Base-by-base conservation (phyloP, 1,284 basidiomycete genomes). In the Puccinia polysora region DNA sequence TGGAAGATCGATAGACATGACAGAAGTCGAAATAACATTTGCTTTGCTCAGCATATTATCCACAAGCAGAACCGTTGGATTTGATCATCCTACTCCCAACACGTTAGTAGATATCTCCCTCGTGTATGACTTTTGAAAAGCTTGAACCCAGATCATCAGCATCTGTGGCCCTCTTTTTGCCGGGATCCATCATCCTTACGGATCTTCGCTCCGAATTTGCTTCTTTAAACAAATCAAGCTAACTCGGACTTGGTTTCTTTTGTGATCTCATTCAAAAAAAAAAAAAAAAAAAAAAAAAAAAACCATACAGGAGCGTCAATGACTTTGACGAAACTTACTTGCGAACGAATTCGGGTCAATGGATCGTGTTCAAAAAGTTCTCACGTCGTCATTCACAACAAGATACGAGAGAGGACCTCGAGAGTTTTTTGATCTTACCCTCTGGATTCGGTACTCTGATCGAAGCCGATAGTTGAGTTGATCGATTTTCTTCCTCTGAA, bases 271-370 rank as follows among this genome's bases (percentile, higher is more conserved):
- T 43, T 8, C 18, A 8, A 43, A 43, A 8, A 43, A 43, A 43
- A 43, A 8, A 43, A 43, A 43, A 43, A 43, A 8, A 8, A 43
- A 18, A 43, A 8, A 43, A 43, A 43, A 43, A 43, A 18, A 43
- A 8, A 43, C 8, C 20, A 23, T 23, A 38, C 1, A 43, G 58
- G 32, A 30, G 18, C 8, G 4, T 30, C 1, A 23, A 45, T 36
- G 10, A 49, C 1, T 49, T 36, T 43, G 49, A 71, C 25, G 69
- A 71, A 64, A 47, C 34, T 34, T 71, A 63, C 25, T 45, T 71
- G 30, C 23, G 69, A n/a, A 71, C 69, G 0, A 30, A 32, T 18
- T 63, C 69, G 20, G 69, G 69, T 15, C 69, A 71, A 71, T 71
- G 69, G 69, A 43, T 71, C 25, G 32, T 64, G 12, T 32, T 30